phyloP scores from a whole-genome alignment of 78 protist genomes.

The slime mould (Dictyostelium discoideum) region dicty_2.7 NC_007088.5:5835501-5836000 shows the following conservation, averaged over 20 bases:
- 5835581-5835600: background rate
- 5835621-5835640: background rate
- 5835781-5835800: constrained; percentile 56
- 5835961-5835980: constrained; percentile 88
- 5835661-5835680: constrained; percentile 9
- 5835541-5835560: too few relatives aligned
- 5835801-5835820: too few relatives aligned
- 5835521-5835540: too few relatives aligned
- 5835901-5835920: constrained; percentile 50
- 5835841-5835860: background rate
- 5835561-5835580: background rate
- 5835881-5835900: constrained; percentile 74
- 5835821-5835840: background rate
- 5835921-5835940: background rate
- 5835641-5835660: background rate
- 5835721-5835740: constrained; percentile 35
- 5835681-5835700: constrained; percentile 51
- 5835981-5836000: constrained; percentile 90
- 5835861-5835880: background rate
- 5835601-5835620: background rate
- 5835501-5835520: too few relatives aligned
- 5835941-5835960: constrained; percentile 53
- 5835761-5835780: constrained; percentile 80
- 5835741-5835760: constrained; percentile 64
- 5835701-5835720: constrained; percentile 63